Base-by-base conservation (phyloP, 805 yeast genomes). In the Monosporozyma yasuniensis region DNA sequence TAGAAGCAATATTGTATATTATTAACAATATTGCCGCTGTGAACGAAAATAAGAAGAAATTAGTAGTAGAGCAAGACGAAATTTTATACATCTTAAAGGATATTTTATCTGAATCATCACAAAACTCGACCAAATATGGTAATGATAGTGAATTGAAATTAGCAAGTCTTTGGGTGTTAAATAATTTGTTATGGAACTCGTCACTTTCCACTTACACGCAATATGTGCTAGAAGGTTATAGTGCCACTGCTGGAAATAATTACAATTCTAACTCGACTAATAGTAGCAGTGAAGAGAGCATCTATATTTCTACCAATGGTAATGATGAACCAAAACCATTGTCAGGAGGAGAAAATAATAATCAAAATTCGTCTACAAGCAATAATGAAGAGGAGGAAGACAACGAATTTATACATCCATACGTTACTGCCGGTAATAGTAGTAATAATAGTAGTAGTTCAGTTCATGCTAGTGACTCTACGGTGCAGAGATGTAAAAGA, bases 21-120 rank as follows among this genome's bases (percentile, higher is more conserved):
- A 57, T 66, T 21, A 67, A 62, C 3, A 65, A 66, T 45, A 49
- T 66, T 25, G 62, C 67, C 3, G 67, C 68, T 11, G 62, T 64
- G 11, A 62, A 66, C 50, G 70, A 66, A 50, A 56, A 58, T 43
- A 65, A 65, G 47, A 64, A 65, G 42, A 59, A 62, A 42, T 50
- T 65, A 28, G 63, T 66, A 1, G 59, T 66, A 6, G 59, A 59
- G 22, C 67, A 65, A 46, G 59, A 58, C 44, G 68, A 65, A 16
- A 59, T 66, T 6, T 45, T 66, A 22, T 30, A 47, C 14, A 52
- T 64, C 8, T 55, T 66, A 6, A 54, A 56, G 23, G 61, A 57
- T 7, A 63, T 65, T 6, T 45, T 65, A 18, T 43, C 56, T 8
- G 64, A 61, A 47, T 47, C 60, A 2, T 54, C 52, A 12, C 54